phyloP scores from a whole-genome alignment of 2,329 filamentous ascomycete species.

The Zasmidium cellare region DNA sequence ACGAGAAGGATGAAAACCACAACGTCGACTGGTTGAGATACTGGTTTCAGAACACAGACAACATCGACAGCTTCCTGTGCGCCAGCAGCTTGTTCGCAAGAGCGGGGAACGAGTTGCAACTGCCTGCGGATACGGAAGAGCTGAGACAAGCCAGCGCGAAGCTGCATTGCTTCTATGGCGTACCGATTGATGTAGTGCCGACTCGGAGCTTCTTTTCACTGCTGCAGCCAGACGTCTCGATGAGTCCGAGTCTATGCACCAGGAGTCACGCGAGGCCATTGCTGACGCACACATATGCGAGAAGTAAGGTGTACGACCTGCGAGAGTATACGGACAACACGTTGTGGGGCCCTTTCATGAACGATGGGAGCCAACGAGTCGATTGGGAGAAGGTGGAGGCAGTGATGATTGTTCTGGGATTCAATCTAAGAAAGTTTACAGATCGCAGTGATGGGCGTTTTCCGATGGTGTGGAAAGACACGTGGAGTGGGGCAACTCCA shows the following conservation, averaged over 20 bases:
- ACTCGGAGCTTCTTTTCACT: constrained; percentile 28
- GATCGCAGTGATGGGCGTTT: constrained; percentile 48
- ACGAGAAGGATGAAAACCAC: constrained; percentile 49
- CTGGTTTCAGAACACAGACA: constrained; percentile 48
- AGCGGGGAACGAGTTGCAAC: constrained; percentile 48
- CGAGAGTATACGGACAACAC: constrained; percentile 63
- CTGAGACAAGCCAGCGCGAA: constrained; percentile 67
- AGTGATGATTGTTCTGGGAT: constrained; percentile 66
- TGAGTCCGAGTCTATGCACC: constrained; percentile 24
- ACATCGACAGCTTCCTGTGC: constrained; percentile 62
- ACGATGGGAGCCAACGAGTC: constrained; percentile 61
- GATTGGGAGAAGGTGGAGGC: constrained; percentile 83
- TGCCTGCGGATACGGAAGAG: constrained; percentile 40
- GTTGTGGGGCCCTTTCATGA: constrained; percentile 70
- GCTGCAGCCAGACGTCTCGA: constrained; percentile 18
- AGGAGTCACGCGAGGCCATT: constrained; percentile 13
- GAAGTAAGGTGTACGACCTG: constrained; percentile 71
- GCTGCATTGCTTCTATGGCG: constrained; percentile 66
- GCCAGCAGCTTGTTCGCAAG: constrained; percentile 64
- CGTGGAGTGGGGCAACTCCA: constrained; percentile 59
- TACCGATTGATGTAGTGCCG: constrained; percentile 49
- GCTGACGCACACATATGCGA: constrained; percentile 55
- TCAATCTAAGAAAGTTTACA: constrained; percentile 58
- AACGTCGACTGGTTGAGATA: constrained; percentile 41
- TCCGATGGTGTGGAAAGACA: constrained; percentile 54